Percentiles rank a stretch among this genome's conserved stretches.
Conservation (phyloP, 106 monocot genomes). For the Dendrobium nobile region DNA sequence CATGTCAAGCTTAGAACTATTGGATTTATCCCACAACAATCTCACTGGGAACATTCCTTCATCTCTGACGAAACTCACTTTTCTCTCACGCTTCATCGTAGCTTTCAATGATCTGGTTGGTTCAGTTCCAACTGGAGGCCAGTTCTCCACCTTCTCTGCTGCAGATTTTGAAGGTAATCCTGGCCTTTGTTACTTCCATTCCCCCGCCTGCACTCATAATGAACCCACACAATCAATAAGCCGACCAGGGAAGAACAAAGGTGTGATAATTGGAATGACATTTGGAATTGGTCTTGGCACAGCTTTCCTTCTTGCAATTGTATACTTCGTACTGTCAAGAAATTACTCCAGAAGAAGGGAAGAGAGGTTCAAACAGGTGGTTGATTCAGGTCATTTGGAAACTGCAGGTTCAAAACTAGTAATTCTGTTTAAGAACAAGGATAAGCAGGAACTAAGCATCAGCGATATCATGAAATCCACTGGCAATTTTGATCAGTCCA, state of each 20-base stretch:
- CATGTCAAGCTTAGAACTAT: constrained; percentile 50
- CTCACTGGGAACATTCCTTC: constrained; percentile 55
- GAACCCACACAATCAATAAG: not conserved
- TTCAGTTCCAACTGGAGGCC: constrained; percentile 43
- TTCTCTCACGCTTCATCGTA: constrained; percentile 57
- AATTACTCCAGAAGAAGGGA: constrained; percentile 20
- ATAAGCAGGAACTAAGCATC: constrained; percentile 30
- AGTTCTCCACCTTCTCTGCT: constrained; percentile 59
- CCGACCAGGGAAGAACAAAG: constrained; percentile 26
- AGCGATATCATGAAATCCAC: constrained; percentile 48
- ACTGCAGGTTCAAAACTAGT: constrained; percentile 25
- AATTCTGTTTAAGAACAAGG: constrained; percentile 54
- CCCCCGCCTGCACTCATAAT: constrained; percentile 6
- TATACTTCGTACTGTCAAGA: constrained; percentile 37
- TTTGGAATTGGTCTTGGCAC: constrained; percentile 36
- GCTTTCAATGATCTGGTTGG: constrained; percentile 63
- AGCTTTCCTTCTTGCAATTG: constrained; percentile 18
- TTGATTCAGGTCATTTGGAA: constrained; percentile 20
- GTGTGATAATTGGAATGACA: constrained; percentile 22
- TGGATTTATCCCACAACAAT: constrained; percentile 64
- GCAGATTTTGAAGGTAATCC: constrained; percentile 55
- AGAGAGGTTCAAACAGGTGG: constrained; percentile 29
- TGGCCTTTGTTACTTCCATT: constrained; percentile 42
- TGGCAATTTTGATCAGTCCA: constrained; percentile 46
- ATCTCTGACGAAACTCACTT: constrained; percentile 48